Evolutionary conservation across 306 rosid genomes (phyloP), one percentile per base, ranked within the genome.

Genomic region (Urtica urens): DNA sequence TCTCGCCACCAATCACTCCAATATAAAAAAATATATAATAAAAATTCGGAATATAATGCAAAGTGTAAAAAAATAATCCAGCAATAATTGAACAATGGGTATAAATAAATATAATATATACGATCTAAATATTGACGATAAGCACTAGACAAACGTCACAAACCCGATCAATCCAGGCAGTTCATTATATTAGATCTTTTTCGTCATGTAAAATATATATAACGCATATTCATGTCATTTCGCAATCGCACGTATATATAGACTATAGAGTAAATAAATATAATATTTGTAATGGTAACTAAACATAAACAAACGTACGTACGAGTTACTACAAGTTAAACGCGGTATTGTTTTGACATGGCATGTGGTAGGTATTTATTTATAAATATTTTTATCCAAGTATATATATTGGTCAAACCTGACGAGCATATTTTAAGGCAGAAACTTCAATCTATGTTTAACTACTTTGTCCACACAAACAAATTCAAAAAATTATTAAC

Each of bases 1-100:
- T 86, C 81, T 60, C 93, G 96, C 93, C 93, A 53, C 79, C 77
- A 76, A 72, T 86, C 72, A 61, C 95, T 81, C 88, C 83, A 43
- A 21, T 21, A 5, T 34, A 4, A 11, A 3, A 11, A 29, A 35
- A 40, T 18, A 31, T 21, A 21, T 3, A 10, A 21, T 51, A n/a
- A n/a, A n/a, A n/a, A 52, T 53, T 23, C 42, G 34, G n/a, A 61
- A n/a, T 23, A 2, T 27, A 18, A 16, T 27, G 35, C 16, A 38
- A 17, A 31, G 17, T 22, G 3, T 15, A 2, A 15, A 43, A 56
- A 41, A 14, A 47, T 38, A 25, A 15, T 51, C 15, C 8, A 40
- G 12, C 59, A 10, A 23, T 30, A n/a, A 50, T 31, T 40, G 30
- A 31, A 10, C 9, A 46, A 35, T 9, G 40, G 40, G 40, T 35